These are phyloP conservation scores for Goniomonas avonlea DNA, from an alignment of 78 protist genomes.

Conservation along the genomic window DNA sequence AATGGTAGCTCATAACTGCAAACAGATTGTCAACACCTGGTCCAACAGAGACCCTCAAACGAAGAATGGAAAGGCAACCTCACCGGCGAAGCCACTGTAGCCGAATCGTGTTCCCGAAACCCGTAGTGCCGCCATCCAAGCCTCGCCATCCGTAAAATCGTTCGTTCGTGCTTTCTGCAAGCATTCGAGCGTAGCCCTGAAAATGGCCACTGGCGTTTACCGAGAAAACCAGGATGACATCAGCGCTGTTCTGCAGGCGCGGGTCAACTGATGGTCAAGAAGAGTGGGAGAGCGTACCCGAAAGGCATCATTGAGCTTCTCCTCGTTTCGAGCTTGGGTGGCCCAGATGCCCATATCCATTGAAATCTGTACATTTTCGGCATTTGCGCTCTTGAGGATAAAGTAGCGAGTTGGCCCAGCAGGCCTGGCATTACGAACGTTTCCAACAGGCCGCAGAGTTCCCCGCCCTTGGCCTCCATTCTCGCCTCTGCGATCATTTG, in stretches of 20 bases:
- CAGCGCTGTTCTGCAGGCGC: neutral
- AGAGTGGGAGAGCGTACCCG: too few species aligned
- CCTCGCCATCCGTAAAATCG: neutral
- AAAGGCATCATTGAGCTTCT: neutral
- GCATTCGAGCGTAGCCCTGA: neutral
- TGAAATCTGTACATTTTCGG: neutral
- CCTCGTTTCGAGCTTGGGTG: neutral
- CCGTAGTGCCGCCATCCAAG: neutral
- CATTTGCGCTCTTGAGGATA: neutral
- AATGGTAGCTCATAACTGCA: neutral
- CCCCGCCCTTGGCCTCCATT: too few species aligned
- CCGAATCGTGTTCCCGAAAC: neutral
- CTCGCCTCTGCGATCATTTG: too few species aligned
- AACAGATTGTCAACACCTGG: too few species aligned
- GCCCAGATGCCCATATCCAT: neutral
- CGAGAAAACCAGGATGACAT: neutral
- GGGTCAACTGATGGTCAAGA: neutral
- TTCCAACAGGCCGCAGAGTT: too few species aligned
- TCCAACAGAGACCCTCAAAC: too few species aligned
- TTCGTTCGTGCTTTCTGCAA: neutral
- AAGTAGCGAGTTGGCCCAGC: too few species aligned
- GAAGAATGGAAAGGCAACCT: too few species aligned
- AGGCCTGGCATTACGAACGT: too few species aligned
- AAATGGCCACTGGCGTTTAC: slow-evolving; percentile 1
- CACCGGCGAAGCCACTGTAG: neutral